Conservation (phyloP, 169 alveolate species). For the Eimeria sp. region DNA sequence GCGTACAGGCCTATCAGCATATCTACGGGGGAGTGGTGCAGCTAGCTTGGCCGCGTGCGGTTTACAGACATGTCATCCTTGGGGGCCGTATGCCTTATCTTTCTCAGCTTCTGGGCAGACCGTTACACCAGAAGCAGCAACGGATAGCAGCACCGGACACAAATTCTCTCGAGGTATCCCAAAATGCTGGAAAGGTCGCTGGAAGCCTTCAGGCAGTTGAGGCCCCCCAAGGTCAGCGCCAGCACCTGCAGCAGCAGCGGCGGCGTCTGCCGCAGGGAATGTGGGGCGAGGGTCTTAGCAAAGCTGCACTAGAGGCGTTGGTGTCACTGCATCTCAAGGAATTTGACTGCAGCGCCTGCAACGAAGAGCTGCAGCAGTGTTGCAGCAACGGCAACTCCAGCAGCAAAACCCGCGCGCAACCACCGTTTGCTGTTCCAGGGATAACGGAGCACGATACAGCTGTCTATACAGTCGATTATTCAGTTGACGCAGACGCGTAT, state of each 20-base stretch:
- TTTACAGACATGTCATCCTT: conserved; percentile 76
- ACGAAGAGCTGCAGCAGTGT: background rate
- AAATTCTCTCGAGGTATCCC: background rate
- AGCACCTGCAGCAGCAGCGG: conserved; percentile 30
- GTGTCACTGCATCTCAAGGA: conserved; percentile 54
- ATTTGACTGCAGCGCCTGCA: conserved; percentile 25
- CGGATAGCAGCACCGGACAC: background rate
- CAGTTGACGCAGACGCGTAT: conserved; percentile 58
- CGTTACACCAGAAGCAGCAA: background rate
- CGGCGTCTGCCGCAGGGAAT: conserved; percentile 53
- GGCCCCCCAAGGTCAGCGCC: background rate
- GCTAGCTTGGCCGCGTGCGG: conserved; percentile 82
- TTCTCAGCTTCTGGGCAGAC: conserved; percentile 68
- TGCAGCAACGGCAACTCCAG: background rate
- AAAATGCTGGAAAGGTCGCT: background rate
- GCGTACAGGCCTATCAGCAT: conserved; percentile 75
- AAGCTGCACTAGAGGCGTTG: conserved; percentile 23
- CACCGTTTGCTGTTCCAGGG: conserved; percentile 3
- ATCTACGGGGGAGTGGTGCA: conserved; percentile 79
- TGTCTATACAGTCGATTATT: conserved; percentile 7
- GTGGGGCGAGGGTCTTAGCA: conserved; percentile 68
- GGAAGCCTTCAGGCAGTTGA: background rate
- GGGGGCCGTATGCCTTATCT: conserved; percentile 61
- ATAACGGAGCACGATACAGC: conserved; percentile 38
- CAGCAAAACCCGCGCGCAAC: background rate